Evolutionary conservation across 75 land plant genomes (phyloP).

Genomic region (Pseudotsuga menziesii): DNA sequence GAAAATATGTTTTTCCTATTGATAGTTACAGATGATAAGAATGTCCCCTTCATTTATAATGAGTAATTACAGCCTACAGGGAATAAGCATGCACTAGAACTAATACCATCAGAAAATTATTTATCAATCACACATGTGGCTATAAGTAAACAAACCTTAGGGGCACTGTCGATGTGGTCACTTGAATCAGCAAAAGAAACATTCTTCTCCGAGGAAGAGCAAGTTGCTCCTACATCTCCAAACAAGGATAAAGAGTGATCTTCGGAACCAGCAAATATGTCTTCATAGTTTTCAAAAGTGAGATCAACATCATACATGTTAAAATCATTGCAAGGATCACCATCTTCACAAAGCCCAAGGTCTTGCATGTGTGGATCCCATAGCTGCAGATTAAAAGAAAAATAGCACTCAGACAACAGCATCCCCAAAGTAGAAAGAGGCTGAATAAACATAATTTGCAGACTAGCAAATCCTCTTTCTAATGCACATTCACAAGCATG

Average conservation of each 20-base stretch:
- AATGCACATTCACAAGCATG: not conserved
- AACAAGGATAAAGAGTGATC: constrained; percentile 18
- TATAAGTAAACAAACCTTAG: not conserved
- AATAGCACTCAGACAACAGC: not conserved
- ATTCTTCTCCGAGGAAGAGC: constrained; percentile 26
- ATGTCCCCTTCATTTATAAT: not conserved
- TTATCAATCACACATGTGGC: not conserved
- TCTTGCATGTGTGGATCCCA: constrained; percentile 29
- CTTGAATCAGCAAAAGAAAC: constrained; percentile 21
- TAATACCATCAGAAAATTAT: not conserved
- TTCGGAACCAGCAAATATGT: constrained; percentile 34
- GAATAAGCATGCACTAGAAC: not conserved
- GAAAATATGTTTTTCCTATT: not conserved
- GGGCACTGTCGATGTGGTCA: constrained; percentile 2
- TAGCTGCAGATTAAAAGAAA: constrained; percentile 16
- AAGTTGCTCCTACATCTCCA: constrained; percentile 25
- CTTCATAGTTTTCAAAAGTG: constrained; percentile 62
- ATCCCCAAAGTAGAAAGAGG: not conserved
- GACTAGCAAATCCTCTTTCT: not conserved
- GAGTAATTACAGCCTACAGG: too few species aligned
- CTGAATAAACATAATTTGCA: not conserved
- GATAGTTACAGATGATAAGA: not conserved
- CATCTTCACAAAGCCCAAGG: constrained; percentile 37
- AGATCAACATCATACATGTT: constrained; percentile 57
- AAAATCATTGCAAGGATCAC: constrained; percentile 33